These are phyloP conservation scores for Lipomyces yamanashiensis DNA, from an alignment of 805 yeast species.

Conservation along the genomic window DNA sequence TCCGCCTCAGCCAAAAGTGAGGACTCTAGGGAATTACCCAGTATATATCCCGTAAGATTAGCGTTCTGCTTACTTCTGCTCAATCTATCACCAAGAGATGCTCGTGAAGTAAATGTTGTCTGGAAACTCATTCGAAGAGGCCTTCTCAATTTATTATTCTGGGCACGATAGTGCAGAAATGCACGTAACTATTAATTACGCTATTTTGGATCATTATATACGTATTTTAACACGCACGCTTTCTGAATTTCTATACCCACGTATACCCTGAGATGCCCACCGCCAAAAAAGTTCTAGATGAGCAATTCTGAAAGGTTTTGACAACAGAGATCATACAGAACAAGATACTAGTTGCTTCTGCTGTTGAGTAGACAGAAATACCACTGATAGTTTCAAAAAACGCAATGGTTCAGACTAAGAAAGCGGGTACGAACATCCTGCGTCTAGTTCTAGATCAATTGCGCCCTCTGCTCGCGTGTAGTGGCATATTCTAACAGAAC, in stretches of 20 bases:
- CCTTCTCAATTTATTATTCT: too few relatives aligned
- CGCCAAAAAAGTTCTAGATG: not conserved
- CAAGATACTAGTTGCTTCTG: not conserved
- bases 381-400: not conserved
- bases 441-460: not conserved
- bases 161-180: too few relatives aligned
- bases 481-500: too few relatives aligned
- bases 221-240: too few relatives aligned
- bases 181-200: too few relatives aligned
- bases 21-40: too few relatives aligned
- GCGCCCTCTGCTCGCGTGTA: not conserved
- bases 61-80: too few relatives aligned
- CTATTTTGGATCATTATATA: too few relatives aligned
- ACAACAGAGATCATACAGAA: not conserved
- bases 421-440: constrained; percentile 36
- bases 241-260: not conserved
- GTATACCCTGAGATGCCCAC: not conserved
- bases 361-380: not conserved
- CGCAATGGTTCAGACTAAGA: constrained; percentile 34
- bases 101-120: too few relatives aligned
- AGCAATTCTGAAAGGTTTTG: not conserved
- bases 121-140: too few relatives aligned
- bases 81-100: too few relatives aligned
- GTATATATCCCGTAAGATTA: too few relatives aligned
- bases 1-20: not conserved